Conservation (phyloP, 2,329 filamentous ascomycete genomes). For the Calonectria pteridis region DNA sequence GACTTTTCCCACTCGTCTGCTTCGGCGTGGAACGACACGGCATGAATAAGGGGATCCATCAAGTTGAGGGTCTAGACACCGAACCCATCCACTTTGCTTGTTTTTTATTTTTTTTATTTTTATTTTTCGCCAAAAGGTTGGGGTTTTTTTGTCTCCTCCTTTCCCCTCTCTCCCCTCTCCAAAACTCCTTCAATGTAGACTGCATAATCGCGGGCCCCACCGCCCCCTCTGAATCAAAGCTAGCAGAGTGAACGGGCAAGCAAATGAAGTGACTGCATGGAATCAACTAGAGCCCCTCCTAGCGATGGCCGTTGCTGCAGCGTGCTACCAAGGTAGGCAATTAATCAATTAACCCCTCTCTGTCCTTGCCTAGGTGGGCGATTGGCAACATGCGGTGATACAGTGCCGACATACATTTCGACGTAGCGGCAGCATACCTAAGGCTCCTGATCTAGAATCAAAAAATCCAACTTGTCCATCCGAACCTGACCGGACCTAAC, state of each 20-base stretch:
- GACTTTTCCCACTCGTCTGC: neutral
- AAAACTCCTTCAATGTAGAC: constrained; percentile 28
- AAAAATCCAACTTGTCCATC: constrained; percentile 10
- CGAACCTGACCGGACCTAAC: neutral
- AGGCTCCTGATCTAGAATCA: constrained; percentile 20
- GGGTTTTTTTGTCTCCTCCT: neutral
- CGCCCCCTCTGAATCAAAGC: constrained; percentile 32
- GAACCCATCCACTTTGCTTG: neutral
- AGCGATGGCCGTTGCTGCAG: constrained; percentile 1
- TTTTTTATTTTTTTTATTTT: neutral
- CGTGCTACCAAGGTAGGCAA: constrained; percentile 9
- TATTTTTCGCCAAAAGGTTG: neutral
- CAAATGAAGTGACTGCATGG: constrained; percentile 10
- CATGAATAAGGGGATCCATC: constrained; percentile 15
- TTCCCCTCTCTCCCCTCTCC: constrained; percentile 4
- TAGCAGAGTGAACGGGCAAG: constrained; percentile 8
- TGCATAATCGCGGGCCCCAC: constrained; percentile 43
- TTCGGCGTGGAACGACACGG: neutral
- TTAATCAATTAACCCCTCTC: constrained; percentile 18
- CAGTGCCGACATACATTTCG: constrained; percentile 6
- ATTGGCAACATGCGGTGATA: constrained; percentile 13
- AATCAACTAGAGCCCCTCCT: constrained; percentile 15
- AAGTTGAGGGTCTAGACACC: neutral
- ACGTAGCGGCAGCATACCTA: constrained; percentile 4
- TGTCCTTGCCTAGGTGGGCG: constrained; percentile 1